Base-by-base conservation (phyloP, 2,329 filamentous ascomycete species). In the Trichoderma atrobrunneum region DNA sequence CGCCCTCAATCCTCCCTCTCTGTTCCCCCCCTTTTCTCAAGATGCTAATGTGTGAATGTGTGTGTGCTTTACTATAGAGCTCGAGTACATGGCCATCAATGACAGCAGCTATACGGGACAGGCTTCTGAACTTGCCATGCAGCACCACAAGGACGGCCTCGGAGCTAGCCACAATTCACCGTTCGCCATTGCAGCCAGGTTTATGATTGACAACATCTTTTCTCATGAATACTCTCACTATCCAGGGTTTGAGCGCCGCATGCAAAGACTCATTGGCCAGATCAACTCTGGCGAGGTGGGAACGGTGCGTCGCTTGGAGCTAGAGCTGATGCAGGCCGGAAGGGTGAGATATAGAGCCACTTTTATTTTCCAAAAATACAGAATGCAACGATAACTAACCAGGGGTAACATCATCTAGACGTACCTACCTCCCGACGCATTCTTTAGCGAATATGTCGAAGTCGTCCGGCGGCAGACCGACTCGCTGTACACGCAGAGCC, bases 291-390 rank as follows among this genome's bases (percentile, higher is more conserved):
- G 82, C 10, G 77, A 76, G 56, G 79, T 85, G 24, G 77, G 74
- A 16, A 85, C 83, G 18, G 79, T 84, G 21, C 83, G 87, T 16
- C 83, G 82, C 60, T 78, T 87, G 1, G 87, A 89, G 77, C 77
- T 89, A 21, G 85, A 87, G 72, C 76, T 88, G 5, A 81, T 88
- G 65, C 81, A 85, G 69, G 82, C 81, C 14, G 87, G 86, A 74
- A 87, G 85, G 82, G 86, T 87, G 76, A 76, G 81, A 30, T 21
- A 72, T n/a, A n/a, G 32, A 30, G 30, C 48, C 34, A 30, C 56
- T 32, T 34, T 64, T 32, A 21, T 64, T 59, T 32, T 32, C 26
- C 14, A 51, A 16, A 64, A 24, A 24, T 24, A 7, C 7, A 18
- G 21, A 36, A 54, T 54, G 28, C 48, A 24, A 30, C 5, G 30